Percentiles rank a stretch among this genome's conserved stretches.
Evolutionary conservation across 495 filamentous ascomycete genomes (phyloP).

Genomic region (Parathielavia appendiculata): DNA sequence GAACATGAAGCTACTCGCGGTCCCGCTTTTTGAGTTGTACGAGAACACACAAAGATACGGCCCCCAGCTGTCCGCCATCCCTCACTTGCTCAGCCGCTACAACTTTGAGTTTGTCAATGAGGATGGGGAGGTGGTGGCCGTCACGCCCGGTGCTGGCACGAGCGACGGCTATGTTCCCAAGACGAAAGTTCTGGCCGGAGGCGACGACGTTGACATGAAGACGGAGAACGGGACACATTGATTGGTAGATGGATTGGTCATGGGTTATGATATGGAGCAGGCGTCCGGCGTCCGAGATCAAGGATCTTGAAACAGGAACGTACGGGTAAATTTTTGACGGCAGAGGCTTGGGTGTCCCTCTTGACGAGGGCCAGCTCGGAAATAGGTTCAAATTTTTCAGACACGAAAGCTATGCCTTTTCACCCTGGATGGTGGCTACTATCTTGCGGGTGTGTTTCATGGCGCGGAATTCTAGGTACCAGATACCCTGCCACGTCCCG

Average conservation of each 20-base stretch:
- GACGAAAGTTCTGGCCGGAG: slow-evolving; percentile 72
- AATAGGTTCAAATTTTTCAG: not conserved
- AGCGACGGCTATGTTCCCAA: slow-evolving; percentile 50
- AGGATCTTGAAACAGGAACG: not conserved
- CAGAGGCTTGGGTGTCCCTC: not conserved
- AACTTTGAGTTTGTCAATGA: slow-evolving; percentile 99
- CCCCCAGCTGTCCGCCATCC: slow-evolving; percentile 91
- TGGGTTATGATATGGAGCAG: slow-evolving; percentile 8
- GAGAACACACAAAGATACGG: slow-evolving; percentile 94
- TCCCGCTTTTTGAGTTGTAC: slow-evolving; percentile 95
- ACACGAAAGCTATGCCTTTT: slow-evolving; percentile 52
- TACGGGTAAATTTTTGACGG: not conserved
- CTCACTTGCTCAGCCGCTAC: slow-evolving; percentile 86
- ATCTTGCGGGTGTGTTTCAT: slow-evolving; percentile 70
- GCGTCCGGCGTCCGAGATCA: slow-evolving; percentile 13
- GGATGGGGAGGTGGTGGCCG: slow-evolving; percentile 76
- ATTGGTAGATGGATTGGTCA: not conserved
- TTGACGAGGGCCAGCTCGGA: not conserved
- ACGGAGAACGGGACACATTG: slow-evolving; percentile 31
- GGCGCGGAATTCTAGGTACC: slow-evolving; percentile 87
- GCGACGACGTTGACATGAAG: slow-evolving; percentile 56
- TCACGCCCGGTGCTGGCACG: slow-evolving; percentile 65
- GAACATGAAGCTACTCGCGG: slow-evolving; percentile 98
- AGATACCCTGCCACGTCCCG: slow-evolving; percentile 76
- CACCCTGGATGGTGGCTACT: slow-evolving; percentile 91